Evolutionary conservation across 371 early-diverging fungal species (phyloP).

Genomic region (Rhizopus stolonifer): DNA sequence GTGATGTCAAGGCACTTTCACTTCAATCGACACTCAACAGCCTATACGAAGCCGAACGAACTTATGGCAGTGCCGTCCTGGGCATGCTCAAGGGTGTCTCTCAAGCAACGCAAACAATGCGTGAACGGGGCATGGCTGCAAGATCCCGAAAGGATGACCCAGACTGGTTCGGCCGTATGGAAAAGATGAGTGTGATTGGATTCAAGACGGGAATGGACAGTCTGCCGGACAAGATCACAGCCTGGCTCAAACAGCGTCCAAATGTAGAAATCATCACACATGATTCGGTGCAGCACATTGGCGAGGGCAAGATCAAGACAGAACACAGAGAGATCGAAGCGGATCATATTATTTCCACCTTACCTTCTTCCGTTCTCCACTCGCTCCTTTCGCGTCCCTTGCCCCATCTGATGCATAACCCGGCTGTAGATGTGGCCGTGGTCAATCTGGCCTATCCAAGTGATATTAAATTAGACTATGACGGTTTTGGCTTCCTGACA

Average conservation of each 20-base stretch:
- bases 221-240: conserved; percentile 57
- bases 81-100: conserved; percentile 39
- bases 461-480: conserved; percentile 45
- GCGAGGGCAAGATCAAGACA: conserved; percentile 31
- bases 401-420: conserved; percentile 58
- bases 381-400: conserved; percentile 26
- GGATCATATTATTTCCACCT: conserved; percentile 60
- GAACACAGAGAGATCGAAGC: background rate
- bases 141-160: conserved; percentile 41
- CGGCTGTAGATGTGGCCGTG: conserved; percentile 80
- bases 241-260: conserved; percentile 40
- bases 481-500: conserved; percentile 91
- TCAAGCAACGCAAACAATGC: conserved; percentile 27
- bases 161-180: conserved; percentile 60
- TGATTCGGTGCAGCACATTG: conserved; percentile 38
- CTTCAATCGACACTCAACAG: conserved; percentile 70
- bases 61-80: conserved; percentile 63
- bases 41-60: conserved; percentile 66
- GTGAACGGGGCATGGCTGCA: conserved; percentile 45
- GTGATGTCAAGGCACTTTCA: conserved; percentile 75
- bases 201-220: conserved; percentile 80
- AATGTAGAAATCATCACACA: conserved; percentile 58
- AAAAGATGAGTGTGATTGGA: conserved; percentile 72
- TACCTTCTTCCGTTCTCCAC: conserved; percentile 57
- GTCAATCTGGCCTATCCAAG: conserved; percentile 78